These are phyloP conservation scores for Aristolochia contorta DNA, from an alignment of 164 flowering plant species.

Conservation along the genomic window DNA sequence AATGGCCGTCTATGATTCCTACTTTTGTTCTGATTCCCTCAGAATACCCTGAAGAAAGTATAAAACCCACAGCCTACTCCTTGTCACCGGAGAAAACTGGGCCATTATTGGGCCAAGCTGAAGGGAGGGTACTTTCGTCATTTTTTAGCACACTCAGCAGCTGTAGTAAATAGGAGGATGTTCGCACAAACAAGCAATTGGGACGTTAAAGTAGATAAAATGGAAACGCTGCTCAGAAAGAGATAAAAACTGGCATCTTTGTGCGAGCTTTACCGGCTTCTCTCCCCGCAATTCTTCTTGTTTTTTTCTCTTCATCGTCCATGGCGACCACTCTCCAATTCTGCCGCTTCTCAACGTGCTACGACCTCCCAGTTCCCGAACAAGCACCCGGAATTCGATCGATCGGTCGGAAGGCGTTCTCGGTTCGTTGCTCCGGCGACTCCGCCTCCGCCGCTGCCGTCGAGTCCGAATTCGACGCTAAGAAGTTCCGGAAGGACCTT, in stretches of 20 bases:
- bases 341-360: slow-evolving; percentile 29
- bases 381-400: slow-evolving; percentile 9
- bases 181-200: not conserved
- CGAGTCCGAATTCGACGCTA: slow-evolving; percentile 70
- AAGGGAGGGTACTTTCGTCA: not conserved
- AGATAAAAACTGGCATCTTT: not conserved
- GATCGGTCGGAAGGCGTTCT: slow-evolving; percentile 26
- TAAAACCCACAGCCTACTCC: too few species aligned
- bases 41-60: too few species aligned
- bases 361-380: slow-evolving; percentile 26
- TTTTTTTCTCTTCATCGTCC: not conserved
- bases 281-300: not conserved
- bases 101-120: too few species aligned
- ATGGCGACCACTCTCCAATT: slow-evolving; percentile 62
- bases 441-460: slow-evolving; percentile 15
- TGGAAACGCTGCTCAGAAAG: not conserved
- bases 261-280: not conserved
- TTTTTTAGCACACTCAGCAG: not conserved
- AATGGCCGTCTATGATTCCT: too few species aligned
- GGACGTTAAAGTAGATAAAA: not conserved
- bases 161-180: not conserved
- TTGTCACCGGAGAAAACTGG: too few species aligned
- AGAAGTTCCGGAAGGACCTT: slow-evolving; percentile 68
- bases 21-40: too few species aligned
- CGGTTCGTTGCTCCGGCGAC: slow-evolving; percentile 49